Percentiles rank a stretch among this genome's conserved stretches.
These are phyloP conservation scores for Galerina sulciceps DNA, from an alignment of 768 basidiomycete species.

Conservation along the genomic window DNA sequence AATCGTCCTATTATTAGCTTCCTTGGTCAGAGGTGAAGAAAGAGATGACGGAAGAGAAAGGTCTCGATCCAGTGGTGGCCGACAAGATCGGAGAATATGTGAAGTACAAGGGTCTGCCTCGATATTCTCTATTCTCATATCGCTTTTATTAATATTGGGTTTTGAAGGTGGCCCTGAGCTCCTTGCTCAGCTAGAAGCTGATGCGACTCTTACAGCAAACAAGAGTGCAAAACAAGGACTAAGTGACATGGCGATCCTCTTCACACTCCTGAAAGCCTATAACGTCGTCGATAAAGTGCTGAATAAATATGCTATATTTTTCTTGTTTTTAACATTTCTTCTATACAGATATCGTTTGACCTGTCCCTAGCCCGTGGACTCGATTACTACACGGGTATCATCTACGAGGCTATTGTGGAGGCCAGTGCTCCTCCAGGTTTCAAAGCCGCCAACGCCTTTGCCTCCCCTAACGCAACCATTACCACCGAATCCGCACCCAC, in stretches of 20 bases:
- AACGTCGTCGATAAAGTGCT: slow-evolving; percentile 76
- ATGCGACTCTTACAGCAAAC: slow-evolving; percentile 70
- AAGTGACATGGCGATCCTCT: slow-evolving; percentile 84
- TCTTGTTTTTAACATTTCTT: background rate
- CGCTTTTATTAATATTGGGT: background rate
- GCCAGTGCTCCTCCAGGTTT: slow-evolving; percentile 92
- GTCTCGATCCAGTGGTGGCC: slow-evolving; percentile 76
- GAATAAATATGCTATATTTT: background rate
- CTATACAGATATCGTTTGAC: slow-evolving; percentile 85
- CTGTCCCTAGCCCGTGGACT: slow-evolving; percentile 96
- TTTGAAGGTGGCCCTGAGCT: slow-evolving; percentile 75
- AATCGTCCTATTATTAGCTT: slow-evolving; percentile 44
- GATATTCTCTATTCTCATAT: background rate
- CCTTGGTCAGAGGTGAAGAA: slow-evolving; percentile 92
- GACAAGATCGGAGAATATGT: slow-evolving; percentile 98
- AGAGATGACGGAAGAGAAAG: slow-evolving; percentile 98
- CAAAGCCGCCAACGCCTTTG: slow-evolving; percentile 52
- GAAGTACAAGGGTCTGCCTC: slow-evolving; percentile 78
- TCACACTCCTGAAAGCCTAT: slow-evolving; percentile 82
- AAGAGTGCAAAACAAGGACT: slow-evolving; percentile 80
- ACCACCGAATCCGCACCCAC: slow-evolving; percentile 22
- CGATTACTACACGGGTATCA: slow-evolving; percentile 98
- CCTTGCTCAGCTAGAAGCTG: slow-evolving; percentile 68
- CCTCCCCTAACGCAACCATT: slow-evolving; percentile 11
- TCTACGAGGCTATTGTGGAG: slow-evolving; percentile 95